Conservation (phyloP, 768 basidiomycete genomes). For the Boletus barrowsii region DNA sequence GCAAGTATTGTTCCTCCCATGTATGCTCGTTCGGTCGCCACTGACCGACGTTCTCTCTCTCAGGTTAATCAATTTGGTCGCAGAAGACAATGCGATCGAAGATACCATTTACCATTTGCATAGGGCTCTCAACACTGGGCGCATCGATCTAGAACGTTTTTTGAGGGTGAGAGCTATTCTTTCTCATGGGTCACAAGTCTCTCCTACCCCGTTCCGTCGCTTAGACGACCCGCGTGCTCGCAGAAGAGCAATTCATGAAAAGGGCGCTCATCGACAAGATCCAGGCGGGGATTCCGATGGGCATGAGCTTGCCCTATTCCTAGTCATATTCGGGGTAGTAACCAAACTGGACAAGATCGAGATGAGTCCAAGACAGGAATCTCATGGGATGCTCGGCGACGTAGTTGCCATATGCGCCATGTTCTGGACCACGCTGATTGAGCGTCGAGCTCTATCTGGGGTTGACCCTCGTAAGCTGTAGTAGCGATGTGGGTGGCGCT, state of each 20-base stretch:
- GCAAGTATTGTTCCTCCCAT: constrained; percentile 39
- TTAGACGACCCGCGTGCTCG: constrained; percentile 80
- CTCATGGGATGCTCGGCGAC: constrained; percentile 34
- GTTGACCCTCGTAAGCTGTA: constrained; percentile 15
- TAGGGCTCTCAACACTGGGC: constrained; percentile 84
- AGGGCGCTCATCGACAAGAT: constrained; percentile 94
- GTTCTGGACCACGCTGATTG: constrained; percentile 30
- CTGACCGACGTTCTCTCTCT: constrained; percentile 16
- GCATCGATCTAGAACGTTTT: constrained; percentile 93
- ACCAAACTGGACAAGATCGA: constrained; percentile 23
- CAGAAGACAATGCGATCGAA: constrained; percentile 98
- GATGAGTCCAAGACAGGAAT: constrained; percentile 19
- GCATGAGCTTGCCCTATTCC: constrained; percentile 37
- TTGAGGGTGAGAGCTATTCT: constrained; percentile 62
- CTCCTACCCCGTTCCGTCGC: constrained; percentile 17
- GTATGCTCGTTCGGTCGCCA: neutral
- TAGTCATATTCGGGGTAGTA: constrained; percentile 39
- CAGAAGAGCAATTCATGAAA: constrained; percentile 97
- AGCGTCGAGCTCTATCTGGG: constrained; percentile 22
- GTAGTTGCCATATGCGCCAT: constrained; percentile 36
- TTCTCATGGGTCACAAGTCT: constrained; percentile 13
- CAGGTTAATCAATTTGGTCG: constrained; percentile 93
- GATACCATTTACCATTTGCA: constrained; percentile 98
- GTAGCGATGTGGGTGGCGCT: constrained; percentile 10
- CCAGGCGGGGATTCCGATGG: constrained; percentile 53